Conservation (phyloP, 2,329 filamentous ascomycete species). For the Cladosporium halotolerans region DNA sequence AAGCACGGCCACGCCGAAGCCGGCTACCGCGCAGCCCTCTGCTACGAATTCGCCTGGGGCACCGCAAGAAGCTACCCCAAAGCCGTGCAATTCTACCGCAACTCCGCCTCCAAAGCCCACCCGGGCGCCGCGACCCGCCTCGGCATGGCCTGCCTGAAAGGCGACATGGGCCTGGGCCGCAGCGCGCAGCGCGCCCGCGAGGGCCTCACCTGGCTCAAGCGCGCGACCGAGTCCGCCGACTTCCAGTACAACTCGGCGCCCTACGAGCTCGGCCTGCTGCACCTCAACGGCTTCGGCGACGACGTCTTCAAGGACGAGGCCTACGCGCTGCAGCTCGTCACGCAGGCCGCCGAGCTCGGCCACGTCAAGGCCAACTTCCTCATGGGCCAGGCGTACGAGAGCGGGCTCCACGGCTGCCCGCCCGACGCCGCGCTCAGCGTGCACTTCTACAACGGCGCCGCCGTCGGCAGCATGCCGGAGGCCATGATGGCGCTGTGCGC, state of each 20-base stretch:
- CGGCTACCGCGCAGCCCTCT: conserved; percentile 84
- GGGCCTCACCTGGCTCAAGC: conserved; percentile 92
- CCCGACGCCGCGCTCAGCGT: conserved; percentile 88
- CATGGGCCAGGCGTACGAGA: conserved; percentile 95
- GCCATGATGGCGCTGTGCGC: conserved; percentile 99
- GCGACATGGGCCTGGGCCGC: conserved; percentile 70
- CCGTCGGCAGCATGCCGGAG: conserved; percentile 71
- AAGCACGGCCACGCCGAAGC: conserved; percentile 98
- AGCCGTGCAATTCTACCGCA: conserved; percentile 87
- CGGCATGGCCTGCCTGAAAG: conserved; percentile 80
- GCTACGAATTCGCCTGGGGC: conserved; percentile 98
- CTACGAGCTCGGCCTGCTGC: conserved; percentile 81
- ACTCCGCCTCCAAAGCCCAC: conserved; percentile 86
- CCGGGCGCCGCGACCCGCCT: conserved; percentile 91
- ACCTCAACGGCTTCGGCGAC: conserved; percentile 88
- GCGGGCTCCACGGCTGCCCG: conserved; percentile 80
- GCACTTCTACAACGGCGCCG: conserved; percentile 93
- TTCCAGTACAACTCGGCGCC: conserved; percentile 86
- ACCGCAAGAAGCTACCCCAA: conserved; percentile 84
- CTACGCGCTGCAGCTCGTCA: conserved; percentile 91
- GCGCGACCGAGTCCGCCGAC: conserved; percentile 84
- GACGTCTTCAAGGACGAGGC: conserved; percentile 86
- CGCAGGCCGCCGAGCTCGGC: conserved; percentile 85
- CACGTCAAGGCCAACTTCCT: conserved; percentile 80
- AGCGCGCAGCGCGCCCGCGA: conserved; percentile 68